Evolutionary conservation across 345 rosid genomes (phyloP).

Genomic region (Lepidium africanum): DNA sequence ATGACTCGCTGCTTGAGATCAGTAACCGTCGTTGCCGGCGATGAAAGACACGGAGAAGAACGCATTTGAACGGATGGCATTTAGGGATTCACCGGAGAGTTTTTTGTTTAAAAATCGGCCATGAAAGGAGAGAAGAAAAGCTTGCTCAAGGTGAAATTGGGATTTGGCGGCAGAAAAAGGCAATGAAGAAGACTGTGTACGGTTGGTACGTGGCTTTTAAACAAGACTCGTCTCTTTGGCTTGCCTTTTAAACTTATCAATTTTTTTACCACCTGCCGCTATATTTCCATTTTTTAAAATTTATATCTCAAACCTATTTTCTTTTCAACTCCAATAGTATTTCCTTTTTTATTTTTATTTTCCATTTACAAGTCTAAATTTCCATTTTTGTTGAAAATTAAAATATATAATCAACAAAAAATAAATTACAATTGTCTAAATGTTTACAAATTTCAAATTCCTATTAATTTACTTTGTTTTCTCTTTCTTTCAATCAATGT

Average conservation of each 20-base stretch:
- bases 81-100: not conserved
- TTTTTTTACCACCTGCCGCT: slow-evolving; percentile 12
- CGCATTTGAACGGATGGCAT: slow-evolving; percentile 38
- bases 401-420: no score
- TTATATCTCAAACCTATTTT: not conserved
- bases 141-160: not conserved
- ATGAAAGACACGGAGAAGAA: slow-evolving; percentile 25
- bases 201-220: slow-evolving; percentile 23
- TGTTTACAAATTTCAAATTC: no score
- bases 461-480: no score
- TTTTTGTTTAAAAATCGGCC: not conserved
- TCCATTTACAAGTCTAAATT: no score
- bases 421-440: no score
- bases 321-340: not conserved
- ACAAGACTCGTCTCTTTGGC: slow-evolving; percentile 12
- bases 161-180: slow-evolving; percentile 27
- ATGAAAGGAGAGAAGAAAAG: not conserved
- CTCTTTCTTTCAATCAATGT: no score
- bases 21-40: slow-evolving; percentile 21
- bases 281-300: not conserved
- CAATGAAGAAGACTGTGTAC: not conserved
- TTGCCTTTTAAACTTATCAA: slow-evolving; percentile 29
- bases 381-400: no score
- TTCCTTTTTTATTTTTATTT: not conserved
- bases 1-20: slow-evolving; percentile 73